Conservation (phyloP, 306 rosid species). For the Pterocarpus macrocarpus region DNA sequence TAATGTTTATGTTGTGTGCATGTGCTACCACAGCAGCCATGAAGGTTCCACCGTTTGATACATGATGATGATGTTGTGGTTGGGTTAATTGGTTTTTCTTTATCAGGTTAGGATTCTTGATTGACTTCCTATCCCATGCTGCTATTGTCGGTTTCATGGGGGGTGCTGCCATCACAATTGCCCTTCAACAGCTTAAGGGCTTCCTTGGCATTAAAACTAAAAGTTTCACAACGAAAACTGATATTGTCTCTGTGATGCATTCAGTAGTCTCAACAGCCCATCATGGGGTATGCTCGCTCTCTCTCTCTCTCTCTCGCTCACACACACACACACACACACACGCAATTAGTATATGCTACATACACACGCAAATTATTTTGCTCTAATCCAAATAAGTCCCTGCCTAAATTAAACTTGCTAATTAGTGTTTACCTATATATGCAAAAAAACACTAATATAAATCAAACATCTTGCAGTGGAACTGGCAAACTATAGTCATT, state of each 20-base stretch:
- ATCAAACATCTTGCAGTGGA: conserved; percentile 78
- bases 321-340: not conserved
- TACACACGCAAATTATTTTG: conserved; percentile 1
- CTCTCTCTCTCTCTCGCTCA: conserved; percentile 2
- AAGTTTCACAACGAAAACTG: conserved; percentile 75
- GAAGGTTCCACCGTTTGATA: no score
- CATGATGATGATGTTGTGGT: not conserved
- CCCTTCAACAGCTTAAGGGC: conserved; percentile 98
- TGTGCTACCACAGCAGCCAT: no score
- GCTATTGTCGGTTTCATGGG: conserved; percentile 99
- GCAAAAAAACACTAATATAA: conserved; percentile 27
- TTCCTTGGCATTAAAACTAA: conserved; percentile 77
- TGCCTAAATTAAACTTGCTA: not conserved
- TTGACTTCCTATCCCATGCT: conserved; percentile 96
- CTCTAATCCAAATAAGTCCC: not conserved
- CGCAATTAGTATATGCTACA: not conserved
- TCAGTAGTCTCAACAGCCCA: conserved; percentile 72
- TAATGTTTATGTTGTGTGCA: not conserved
- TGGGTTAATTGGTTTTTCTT: conserved; percentile 2
- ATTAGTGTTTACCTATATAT: conserved; percentile 20
- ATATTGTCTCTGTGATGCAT: conserved; percentile 73
- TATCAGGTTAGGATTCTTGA: conserved; percentile 91
- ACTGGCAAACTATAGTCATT: conserved; percentile 87
- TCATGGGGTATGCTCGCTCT: conserved; percentile 74
- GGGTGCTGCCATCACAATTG: conserved; percentile 97